Conservation (phyloP, 805 yeast genomes). For the Yueomyces sinensis region DNA sequence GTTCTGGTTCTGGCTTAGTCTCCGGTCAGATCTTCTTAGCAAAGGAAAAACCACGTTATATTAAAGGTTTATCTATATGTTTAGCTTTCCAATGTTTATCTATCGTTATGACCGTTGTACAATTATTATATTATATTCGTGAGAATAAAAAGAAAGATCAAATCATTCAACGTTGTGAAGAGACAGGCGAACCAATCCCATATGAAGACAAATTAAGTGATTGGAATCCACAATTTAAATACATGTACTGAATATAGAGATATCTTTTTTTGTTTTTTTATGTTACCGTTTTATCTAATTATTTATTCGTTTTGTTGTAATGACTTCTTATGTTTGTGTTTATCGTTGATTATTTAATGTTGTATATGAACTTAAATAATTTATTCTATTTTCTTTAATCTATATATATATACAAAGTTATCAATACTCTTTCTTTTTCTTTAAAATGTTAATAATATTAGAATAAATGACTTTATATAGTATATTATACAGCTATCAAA, state of each 20-base stretch:
- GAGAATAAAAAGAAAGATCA: constrained; percentile 26
- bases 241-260: constrained; percentile 25
- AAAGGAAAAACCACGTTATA: constrained; percentile 28
- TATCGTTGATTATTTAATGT: not conserved
- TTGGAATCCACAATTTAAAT: constrained; percentile 32
- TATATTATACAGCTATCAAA: no score
- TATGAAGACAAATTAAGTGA: constrained; percentile 25
- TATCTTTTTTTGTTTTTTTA: not conserved
- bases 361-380: not conserved
- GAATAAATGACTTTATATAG: no score
- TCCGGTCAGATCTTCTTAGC: constrained; percentile 27
- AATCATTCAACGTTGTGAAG: constrained; percentile 22
- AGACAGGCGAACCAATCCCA: constrained; percentile 23
- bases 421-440: no score
- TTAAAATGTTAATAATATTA: no score
- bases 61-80: constrained; percentile 29
- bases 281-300: no score
- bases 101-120: constrained; percentile 24
- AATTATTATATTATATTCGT: constrained; percentile 18
- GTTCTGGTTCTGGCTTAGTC: constrained; percentile 26
- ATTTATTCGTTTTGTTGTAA: no score
- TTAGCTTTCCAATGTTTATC: constrained; percentile 33
- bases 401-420: no score
- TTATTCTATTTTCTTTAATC: no score
- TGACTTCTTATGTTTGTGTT: no score